Conservation (phyloP, 805 yeast species). For the Saccharomycodes ludwigii region DNA sequence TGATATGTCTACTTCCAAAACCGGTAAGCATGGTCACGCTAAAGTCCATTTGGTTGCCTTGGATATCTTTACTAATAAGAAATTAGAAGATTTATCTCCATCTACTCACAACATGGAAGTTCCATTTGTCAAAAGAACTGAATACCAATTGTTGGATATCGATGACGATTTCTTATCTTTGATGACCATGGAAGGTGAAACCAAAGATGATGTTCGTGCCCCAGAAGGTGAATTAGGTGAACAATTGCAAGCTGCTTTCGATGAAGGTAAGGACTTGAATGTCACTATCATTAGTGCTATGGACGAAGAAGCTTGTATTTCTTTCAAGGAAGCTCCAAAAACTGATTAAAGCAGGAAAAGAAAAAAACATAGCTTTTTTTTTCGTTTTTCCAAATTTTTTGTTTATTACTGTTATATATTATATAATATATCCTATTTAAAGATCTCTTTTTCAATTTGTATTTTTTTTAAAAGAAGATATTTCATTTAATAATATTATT, state of each 20-base stretch:
- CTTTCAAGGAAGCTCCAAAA: slow-evolving; percentile 98
- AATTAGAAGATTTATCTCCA: slow-evolving; percentile 99
- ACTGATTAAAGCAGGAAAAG: slow-evolving; percentile 16
- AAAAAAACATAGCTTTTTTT: no score
- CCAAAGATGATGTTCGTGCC: slow-evolving; percentile 97
- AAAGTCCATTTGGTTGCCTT: slow-evolving; percentile 99
- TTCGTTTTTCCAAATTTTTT: no score
- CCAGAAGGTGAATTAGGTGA: slow-evolving; percentile 99
- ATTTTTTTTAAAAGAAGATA: no score
- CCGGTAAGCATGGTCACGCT: slow-evolving; percentile 99
- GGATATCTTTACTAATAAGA: slow-evolving; percentile 98
- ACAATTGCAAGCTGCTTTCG: slow-evolving; percentile 81
- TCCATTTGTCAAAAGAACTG: slow-evolving; percentile 92
- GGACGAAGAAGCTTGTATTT: slow-evolving; percentile 99
- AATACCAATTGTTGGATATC: slow-evolving; percentile 93
- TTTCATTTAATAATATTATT: no score
- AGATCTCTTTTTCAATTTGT: no score
- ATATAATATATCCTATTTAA: no score
- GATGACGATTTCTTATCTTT: slow-evolving; percentile 96
- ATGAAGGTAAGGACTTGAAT: slow-evolving; percentile 94
- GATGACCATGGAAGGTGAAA: slow-evolving; percentile 95
- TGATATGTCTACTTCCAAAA: slow-evolving; percentile 99
- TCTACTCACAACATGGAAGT: slow-evolving; percentile 99
- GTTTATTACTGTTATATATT: no score
- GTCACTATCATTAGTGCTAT: slow-evolving; percentile 96